Base-by-base conservation (phyloP, 2,329 filamentous ascomycete species). In the Ceratocystis cacaofunesta region DNA sequence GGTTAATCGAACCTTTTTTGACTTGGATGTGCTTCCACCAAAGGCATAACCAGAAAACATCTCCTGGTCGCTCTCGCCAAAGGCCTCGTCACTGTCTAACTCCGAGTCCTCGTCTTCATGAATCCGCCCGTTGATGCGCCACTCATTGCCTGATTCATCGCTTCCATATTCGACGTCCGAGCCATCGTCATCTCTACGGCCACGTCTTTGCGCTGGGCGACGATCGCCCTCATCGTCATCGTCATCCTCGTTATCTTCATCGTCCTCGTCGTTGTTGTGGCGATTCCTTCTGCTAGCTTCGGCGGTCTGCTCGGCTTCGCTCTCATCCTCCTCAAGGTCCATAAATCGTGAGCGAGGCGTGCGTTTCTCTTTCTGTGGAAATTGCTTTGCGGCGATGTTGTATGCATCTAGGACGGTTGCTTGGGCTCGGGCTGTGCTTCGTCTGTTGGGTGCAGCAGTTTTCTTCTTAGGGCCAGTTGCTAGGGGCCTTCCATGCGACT, bases 61-160 rank as follows among this genome's bases (percentile, higher is more conserved):
- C 72, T 95, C 92, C 71, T 94, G 86, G 71, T 96, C 92, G 71
- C 89, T 94, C 69, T 89, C 86, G 2, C 90, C 89, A 78, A 96
- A 90, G 1, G 92, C 92, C 71, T 95, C 90, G 72, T 86, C 83
- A 70, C 82, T 84, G 69, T 86, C 84, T 64, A 85, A 82, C 67
- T 85, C 83, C 4, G 83, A 85, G 70, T 86, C 83, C 22, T 85
- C 80, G 46, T 85, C 83, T 41, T 81, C 80, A 17, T 77, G 77
- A 25, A 78, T 78, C 5, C 83, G 67, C 10, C 75, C 78, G 30
- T 92, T 91, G 62, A 95, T 79, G 62, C 82, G 86, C 90, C 90
- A 96, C 71, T 89, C 85, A 71, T 95, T 89, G 25, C 90, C 91
- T 68, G 92, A 89, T 68, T 87, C 90, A 72, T 96, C 92, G 70